Conservation (phyloP, 345 rosid genomes). For the Jatropha curcas region DNA sequence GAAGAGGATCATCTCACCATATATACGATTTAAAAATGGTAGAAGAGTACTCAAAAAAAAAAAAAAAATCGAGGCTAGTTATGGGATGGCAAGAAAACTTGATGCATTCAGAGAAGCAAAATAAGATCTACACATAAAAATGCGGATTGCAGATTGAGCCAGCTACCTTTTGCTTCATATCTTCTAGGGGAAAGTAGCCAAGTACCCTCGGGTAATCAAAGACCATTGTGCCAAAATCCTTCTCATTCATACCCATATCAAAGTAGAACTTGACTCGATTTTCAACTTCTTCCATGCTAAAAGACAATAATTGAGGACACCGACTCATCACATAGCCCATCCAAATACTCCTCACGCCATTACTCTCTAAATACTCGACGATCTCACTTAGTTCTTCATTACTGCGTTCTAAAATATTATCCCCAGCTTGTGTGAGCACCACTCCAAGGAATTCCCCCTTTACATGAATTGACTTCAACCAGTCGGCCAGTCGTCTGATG, state of each 20-base stretch:
- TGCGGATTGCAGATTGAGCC: conserved; percentile 2
- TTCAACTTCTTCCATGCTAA: conserved; percentile 62
- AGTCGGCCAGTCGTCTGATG: conserved; percentile 51
- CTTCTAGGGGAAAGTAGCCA: conserved; percentile 63
- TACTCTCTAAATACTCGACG: conserved; percentile 67
- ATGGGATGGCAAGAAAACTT: not conserved
- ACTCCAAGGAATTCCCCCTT: conserved; percentile 71
- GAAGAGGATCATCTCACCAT: conserved; percentile 6
- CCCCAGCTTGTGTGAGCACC: conserved; percentile 65
- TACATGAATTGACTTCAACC: conserved; percentile 79
- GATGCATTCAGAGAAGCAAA: not conserved
- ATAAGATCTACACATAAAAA: not conserved
- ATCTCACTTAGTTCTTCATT: conserved; percentile 54
- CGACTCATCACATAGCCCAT: conserved; percentile 82
- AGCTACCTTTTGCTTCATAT: conserved; percentile 81
- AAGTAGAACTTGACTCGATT: conserved; percentile 62
- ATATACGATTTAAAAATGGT: not conserved
- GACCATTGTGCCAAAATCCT: conserved; percentile 92
- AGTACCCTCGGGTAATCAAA: conserved; percentile 76
- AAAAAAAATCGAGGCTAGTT: not conserved
- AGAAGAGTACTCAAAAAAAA: not conserved
- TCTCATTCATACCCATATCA: conserved; percentile 77
- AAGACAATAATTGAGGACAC: conserved; percentile 64
- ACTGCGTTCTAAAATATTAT: conserved; percentile 52
- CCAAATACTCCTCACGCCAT: conserved; percentile 83